Evolutionary conservation across 2,329 filamentous ascomycete genomes (phyloP), one percentile per base, ranked within the genome.

Genomic region (Pseudogymnoascus sp.): DNA sequence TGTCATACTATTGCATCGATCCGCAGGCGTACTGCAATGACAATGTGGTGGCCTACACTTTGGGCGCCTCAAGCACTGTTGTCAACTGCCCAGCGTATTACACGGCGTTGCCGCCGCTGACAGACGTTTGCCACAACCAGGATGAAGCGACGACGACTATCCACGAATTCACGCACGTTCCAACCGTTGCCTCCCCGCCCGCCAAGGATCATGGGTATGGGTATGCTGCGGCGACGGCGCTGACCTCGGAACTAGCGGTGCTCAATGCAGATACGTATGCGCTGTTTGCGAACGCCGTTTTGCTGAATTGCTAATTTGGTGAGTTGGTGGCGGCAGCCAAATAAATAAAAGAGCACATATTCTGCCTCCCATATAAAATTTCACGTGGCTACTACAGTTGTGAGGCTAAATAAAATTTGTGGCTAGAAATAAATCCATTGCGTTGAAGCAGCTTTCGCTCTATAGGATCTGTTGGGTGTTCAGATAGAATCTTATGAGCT

Each of bases 81-180:
- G 81, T 80, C 61, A 86, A 86, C 74, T 88, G 85, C 73, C 75
- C 78, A 12, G 71, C 83, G 18, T 85, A 80, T 73, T 88, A 85
- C 75, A 79, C 69, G 47, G 74, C 71, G 11, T 76, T 88, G 7
- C 75, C 81, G 0, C 75, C 77, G 1, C 62, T 82, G 30, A 74
- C 79, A 7, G 66, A 66, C 7, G 72, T 70, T 1, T 89, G 86
- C 75, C 83, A 88, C 69, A 78, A 67, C 2, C 85, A 88, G 73
- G 86, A 88, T 68, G 82, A 86, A 73, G 82, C 81, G 2, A 85
- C 80, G 9, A 88, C 85, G 12, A 79, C 79, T 32, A 71, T 89
- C 12, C 86, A 89, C 68, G 86, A 89, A 76, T 76, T 79, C 65
- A 87, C 85, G 7, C 86, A 89, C 69, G 76, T 79, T n/a, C 73